Base-by-base conservation (phyloP, 2,329 filamentous ascomycete genomes). In the Podosphaera xanthii region DNA sequence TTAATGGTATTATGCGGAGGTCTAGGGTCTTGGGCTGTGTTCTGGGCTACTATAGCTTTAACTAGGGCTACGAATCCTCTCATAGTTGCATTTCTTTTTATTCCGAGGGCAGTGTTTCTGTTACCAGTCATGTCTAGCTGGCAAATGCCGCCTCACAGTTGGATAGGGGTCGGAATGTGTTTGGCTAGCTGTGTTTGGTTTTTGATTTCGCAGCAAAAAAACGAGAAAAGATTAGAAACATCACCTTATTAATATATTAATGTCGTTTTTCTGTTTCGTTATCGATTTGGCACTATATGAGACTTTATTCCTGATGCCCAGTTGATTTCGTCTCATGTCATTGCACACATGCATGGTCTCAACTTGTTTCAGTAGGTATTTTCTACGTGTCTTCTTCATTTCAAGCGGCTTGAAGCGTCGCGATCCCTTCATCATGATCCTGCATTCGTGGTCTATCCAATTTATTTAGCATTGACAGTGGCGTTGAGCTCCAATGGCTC, bases 171-270 rank as follows among this genome's bases (percentile, higher is more conserved):
- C 8, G 66, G 69, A 4, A 70, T 78, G 61, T 77, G 75, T 60
- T 76, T 74, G 74, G 69, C 71, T 4, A 73, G 72, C 61, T 74
- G 72, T 64, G 62, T 70, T 58, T 78, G 75, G 76, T 78, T 76
- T 64, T 62, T 74, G 42, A 64, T 72, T 8, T 71, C 71, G 4
- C 68, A 72, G 60, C 70, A 59, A 71, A 76, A 64, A 70, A 72
- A 67, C n/a, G 67, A 65, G 14, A 64, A 66, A 57, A 56, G 60
- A 3, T 50, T 67, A n/a, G 64, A 64, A 38, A 46, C 2, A 10
- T 46, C 42, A 46, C 22, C 42, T 46, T 2, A 46, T 46, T 46
- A 56, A 46, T 12, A 46, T 46, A 10, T 46, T 4, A 46, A 22
- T 22, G 22, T 22, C 22, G 22, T 22, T 22, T 22, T 22, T 22